These are phyloP conservation scores for Oryza longistaminata DNA, from an alignment of 176 grass and related monocot genomes.

Conservation along the genomic window DNA sequence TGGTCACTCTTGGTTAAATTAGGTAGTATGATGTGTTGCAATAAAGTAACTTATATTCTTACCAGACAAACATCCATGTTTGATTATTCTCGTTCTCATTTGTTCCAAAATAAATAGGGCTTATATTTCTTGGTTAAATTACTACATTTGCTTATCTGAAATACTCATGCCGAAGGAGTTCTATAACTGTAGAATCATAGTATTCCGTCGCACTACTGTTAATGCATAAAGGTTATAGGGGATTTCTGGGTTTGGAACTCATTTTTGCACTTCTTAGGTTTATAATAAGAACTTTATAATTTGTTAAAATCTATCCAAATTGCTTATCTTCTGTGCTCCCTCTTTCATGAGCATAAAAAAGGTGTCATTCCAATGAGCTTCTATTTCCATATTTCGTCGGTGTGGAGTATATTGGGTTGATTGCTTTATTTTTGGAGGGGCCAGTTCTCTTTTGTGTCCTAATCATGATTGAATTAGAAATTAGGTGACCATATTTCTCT, in stretches of 20 bases:
- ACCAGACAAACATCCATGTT: constrained; percentile 2
- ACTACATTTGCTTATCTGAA: not conserved
- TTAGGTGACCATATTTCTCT: constrained; percentile 9
- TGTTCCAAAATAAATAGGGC: not conserved
- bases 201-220: not conserved
- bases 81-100: not conserved
- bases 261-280: not conserved
- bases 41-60: not conserved
- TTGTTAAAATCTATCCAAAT: not conserved
- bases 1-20: constrained; percentile 12
- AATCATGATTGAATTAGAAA: not conserved
- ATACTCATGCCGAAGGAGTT: not conserved
- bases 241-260: not conserved
- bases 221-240: not conserved
- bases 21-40: not conserved
- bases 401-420: not conserved
- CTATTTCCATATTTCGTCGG: not conserved
- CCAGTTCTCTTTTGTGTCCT: not conserved
- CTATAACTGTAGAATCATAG: not conserved
- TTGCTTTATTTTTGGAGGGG: not conserved
- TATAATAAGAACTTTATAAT: not conserved
- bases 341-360: constrained; percentile 10
- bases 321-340: not conserved
- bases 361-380: not conserved
- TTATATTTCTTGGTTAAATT: constrained; percentile 9